Conservation (phyloP, 805 yeast species). For the Diddensiella caesifluorescens region DNA sequence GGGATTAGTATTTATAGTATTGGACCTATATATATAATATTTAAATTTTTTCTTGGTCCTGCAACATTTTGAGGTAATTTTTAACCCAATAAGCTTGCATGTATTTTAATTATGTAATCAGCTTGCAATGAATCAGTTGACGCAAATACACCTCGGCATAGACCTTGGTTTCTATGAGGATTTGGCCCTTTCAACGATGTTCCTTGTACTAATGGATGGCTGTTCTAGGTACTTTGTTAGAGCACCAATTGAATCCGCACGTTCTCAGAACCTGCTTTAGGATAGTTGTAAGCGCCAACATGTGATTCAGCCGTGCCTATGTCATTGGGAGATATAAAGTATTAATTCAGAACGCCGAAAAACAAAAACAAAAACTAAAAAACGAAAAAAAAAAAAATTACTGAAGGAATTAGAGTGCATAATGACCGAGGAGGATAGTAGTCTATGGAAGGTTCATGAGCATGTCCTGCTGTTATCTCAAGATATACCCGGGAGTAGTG, state of each 20-base stretch:
- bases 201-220: too few species aligned
- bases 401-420: background rate
- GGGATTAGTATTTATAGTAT: too few species aligned
- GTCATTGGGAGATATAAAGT: too few species aligned
- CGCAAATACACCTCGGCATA: too few species aligned
- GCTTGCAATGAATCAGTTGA: too few species aligned
- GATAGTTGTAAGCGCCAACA: background rate
- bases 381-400: background rate
- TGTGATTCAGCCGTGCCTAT: background rate
- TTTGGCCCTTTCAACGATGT: too few species aligned
- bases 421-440: background rate
- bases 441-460: background rate
- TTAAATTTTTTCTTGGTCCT: too few species aligned
- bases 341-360: background rate
- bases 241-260: background rate
- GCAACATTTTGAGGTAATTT: too few species aligned
- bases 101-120: too few species aligned
- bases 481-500: background rate
- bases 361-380: background rate
- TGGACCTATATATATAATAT: too few species aligned
- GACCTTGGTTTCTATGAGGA: too few species aligned
- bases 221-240: background rate
- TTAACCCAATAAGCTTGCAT: too few species aligned
- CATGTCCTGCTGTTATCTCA: background rate
- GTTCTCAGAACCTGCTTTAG: background rate